A percentile compares a stretch with the other conserved stretches of the same genome.
Evolutionary conservation across 768 basidiomycete species (phyloP).

Genomic region (Boletus bicolor): DNA sequence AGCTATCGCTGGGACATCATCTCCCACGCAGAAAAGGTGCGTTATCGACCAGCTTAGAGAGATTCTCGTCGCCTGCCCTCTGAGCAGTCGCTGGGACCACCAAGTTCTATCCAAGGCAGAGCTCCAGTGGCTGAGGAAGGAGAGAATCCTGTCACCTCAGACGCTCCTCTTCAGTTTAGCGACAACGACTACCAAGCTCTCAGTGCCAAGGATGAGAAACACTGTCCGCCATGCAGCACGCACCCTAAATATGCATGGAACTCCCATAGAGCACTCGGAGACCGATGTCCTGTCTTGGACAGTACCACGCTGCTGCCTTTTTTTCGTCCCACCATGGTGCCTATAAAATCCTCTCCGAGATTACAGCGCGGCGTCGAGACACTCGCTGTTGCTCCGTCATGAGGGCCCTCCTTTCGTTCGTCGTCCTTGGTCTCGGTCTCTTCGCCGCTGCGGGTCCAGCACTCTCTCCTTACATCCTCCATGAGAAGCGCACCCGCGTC

Average conservation of each 20-base stretch:
- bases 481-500: slow-evolving; percentile 37
- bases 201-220: not conserved
- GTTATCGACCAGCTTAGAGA: too few species aligned
- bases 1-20: too few species aligned
- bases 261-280: not conserved
- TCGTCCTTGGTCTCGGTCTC: slow-evolving; percentile 18
- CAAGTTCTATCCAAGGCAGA: not conserved
- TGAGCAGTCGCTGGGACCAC: not conserved
- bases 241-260: slow-evolving; percentile 1
- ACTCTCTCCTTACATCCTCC: slow-evolving; percentile 30
- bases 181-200: too few species aligned
- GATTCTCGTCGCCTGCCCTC: not conserved
- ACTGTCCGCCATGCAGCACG: not conserved
- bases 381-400: slow-evolving; percentile 2
- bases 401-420: slow-evolving; percentile 14
- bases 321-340: not conserved
- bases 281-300: not conserved
- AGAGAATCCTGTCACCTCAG: not conserved
- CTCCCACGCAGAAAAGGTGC: not conserved
- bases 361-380: not conserved
- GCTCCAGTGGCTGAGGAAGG: not conserved
- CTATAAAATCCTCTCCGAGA: slow-evolving; percentile 7
- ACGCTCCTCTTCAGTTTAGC: not conserved
- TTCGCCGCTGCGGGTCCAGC: slow-evolving; percentile 15
- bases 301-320: slow-evolving; percentile 7